Evolutionary conservation across 306 rosid species (phyloP).

Genomic region (Spatholobus suberectus): DNA sequence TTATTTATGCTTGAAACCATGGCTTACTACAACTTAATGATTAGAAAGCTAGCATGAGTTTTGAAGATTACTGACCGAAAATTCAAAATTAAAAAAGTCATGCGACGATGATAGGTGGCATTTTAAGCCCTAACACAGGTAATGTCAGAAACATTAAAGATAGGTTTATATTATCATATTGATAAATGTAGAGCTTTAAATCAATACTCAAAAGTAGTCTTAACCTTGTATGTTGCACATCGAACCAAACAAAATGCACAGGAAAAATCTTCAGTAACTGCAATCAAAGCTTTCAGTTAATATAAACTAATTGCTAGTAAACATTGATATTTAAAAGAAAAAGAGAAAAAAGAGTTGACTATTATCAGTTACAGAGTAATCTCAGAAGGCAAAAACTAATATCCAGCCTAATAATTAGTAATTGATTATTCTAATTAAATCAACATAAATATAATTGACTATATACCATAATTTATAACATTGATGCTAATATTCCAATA

Average conservation of each 20-base stretch:
- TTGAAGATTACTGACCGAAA: conserved; percentile 73
- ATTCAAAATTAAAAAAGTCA: conserved; percentile 80
- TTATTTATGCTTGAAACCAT: conserved; percentile 37
- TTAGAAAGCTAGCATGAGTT: conserved; percentile 31
- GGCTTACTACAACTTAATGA: conserved; percentile 33
- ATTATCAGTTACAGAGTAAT: not conserved
- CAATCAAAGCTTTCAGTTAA: conserved; percentile 48
- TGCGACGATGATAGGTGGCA: conserved; percentile 74
- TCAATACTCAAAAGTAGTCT: conserved; percentile 14
- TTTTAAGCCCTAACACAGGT: conserved; percentile 71
- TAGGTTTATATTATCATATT: conserved; percentile 26
- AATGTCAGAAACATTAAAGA: conserved; percentile 34
- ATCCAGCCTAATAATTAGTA: conserved; percentile 14
- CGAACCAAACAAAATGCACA: conserved; percentile 83
- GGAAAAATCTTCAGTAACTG: conserved; percentile 83
- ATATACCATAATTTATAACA: conserved; percentile 8
- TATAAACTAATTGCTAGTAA: not conserved
- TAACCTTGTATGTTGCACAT: conserved; percentile 88
- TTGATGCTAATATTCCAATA: conserved; percentile 4
- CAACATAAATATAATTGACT: not conserved
- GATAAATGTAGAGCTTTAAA: not conserved
- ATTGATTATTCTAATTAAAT: conserved; percentile 15
- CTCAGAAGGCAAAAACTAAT: not conserved
- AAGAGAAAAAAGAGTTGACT: not conserved
- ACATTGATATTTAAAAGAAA: conserved; percentile 6